Base-by-base conservation (phyloP, 2,329 filamentous ascomycete species). In the Davidsoniella eucalypti region DNA sequence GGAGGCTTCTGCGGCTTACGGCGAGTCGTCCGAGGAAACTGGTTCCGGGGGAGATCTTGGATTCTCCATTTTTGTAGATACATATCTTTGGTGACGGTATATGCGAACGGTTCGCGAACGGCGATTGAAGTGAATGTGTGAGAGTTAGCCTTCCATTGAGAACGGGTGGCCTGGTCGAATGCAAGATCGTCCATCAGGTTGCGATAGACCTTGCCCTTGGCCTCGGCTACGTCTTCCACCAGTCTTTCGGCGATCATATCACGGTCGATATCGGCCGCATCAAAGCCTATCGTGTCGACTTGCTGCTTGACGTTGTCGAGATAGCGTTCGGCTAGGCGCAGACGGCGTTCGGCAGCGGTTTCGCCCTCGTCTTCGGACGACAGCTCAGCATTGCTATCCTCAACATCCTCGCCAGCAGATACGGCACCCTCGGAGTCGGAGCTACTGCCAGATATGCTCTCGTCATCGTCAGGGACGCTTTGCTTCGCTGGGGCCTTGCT, bases 211-310 rank as follows among this genome's bases (percentile, higher is more conserved):
- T 83, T 82, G 52, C 92, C 92, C 67, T 95, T 95, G 51, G 78
- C 78, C 67, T 95, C 92, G 48, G 92, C 81, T 41, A 92, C 85
- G 62, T 96, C 92, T 66, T 95, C 87, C 64, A 90, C 80, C 58
- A 98, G 69, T 58, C 88, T 73, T 64, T 94, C 85, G 40, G 90
- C 87, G 59, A 98, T 88, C 58, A 95, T 69, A 61, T 98, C 92
- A 53, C 83, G 75, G 66, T 96, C 92, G 52, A 98, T 84, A 49
- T 96, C 86, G 58, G 82, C 87, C 6, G 92, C 92, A 65, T 98
- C 87, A 61, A 96, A 98, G 38, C 87, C 92, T 49, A 74, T 75
- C 44, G 60, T 58, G 56, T 87, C 83, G 52, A 87, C 80, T 57
- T 94, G 84, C 59, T 84, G 76, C 59, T 83, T 79, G 55, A 95